Base-by-base conservation (phyloP, 2,329 filamentous ascomycete species). In the Colletotrichum graminicola region DNA sequence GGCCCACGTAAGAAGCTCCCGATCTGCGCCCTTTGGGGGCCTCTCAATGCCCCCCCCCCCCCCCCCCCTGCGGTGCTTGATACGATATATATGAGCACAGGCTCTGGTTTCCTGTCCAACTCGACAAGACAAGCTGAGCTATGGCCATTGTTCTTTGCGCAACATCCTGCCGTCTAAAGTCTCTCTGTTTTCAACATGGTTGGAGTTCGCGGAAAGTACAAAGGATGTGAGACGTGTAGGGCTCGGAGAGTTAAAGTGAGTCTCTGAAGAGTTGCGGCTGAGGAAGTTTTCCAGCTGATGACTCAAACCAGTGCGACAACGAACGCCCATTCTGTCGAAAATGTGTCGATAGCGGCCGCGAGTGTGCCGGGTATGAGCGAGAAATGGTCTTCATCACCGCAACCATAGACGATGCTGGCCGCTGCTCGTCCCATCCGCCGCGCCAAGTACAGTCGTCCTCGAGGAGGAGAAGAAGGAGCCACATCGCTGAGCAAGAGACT, bases 341-440 rank as follows among this genome's bases (percentile, higher is more conserved):
- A 76, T 92, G 90, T 77, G 81, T 84, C 67, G 83, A 86, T 75
- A 87, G 85, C 75, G 87, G 88, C 29, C 83, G 88, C 55, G 78
- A 85, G 68, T 92, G 90, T 75, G 86, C 85, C 57, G 90, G 90
- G 49, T 92, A 92, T 78, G 86, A 90, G 76, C 83, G 87, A 49
- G 86, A 91, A 76, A 86, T 86, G 21, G 86, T 91, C 67, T 92
- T 92, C 79, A 90, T 92, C 77, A 86, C 88, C 49, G 87, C 87
- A n/a, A 90, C 88, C 2, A 82, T 81, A 47, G 81, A 88, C 69
- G 85, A 84, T 71, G 85, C 83, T 69, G 88, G 88, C 14, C 84
- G 88, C 41, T 88, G 88, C 63, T 87, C 87, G 54, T 89, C 87
- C 2, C 88, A 89, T 69, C 88, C 88, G 3, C 84, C 83, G 6